These are phyloP conservation scores for Brassica juncea DNA, from an alignment of 345 rosid species.

Conservation along the genomic window DNA sequence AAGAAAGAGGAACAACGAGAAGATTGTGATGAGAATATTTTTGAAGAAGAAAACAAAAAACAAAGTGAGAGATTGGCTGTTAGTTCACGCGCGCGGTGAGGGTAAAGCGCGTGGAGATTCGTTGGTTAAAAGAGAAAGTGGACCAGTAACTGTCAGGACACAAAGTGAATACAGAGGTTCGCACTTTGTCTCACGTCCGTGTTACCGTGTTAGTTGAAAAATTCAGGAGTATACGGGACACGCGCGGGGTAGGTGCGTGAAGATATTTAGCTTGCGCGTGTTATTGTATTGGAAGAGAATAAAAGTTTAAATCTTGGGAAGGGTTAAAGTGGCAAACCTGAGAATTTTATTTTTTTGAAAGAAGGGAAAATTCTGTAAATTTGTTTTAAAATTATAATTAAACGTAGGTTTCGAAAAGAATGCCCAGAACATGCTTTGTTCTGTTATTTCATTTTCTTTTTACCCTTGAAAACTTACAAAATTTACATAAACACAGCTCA, in stretches of 20 bases:
- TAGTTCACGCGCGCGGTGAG: constrained; percentile 28
- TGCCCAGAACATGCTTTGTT: constrained; percentile 32
- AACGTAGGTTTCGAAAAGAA: constrained; percentile 33
- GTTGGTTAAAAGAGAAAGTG: constrained; percentile 40
- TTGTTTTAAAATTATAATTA: neutral
- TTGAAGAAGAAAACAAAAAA: constrained; percentile 3
- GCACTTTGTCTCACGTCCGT: constrained; percentile 47
- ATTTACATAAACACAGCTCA: neutral
- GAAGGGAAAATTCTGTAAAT: constrained; percentile 10
- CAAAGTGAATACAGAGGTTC: constrained; percentile 46
- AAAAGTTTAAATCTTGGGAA: constrained; percentile 33
- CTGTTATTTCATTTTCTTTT: constrained; percentile 5
- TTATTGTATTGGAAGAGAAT: constrained; percentile 14
- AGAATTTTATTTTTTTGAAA: neutral
- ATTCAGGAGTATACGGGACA: neutral
- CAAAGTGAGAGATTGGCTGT: neutral
- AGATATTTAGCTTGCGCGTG: constrained; percentile 14
- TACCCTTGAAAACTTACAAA: neutral
- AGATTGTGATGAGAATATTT: constrained; percentile 28
- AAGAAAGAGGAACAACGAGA: constrained; percentile 32
- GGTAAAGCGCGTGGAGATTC: constrained; percentile 45
- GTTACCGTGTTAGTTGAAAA: constrained; percentile 15
- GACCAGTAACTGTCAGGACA: constrained; percentile 46
- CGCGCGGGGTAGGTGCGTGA: constrained; percentile 26
- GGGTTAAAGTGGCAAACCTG: constrained; percentile 33